Percentiles rank a stretch among this genome's conserved stretches.
phyloP scores from a whole-genome alignment of 768 basidiomycete species.

The Xerocomus spinulosus region DNA sequence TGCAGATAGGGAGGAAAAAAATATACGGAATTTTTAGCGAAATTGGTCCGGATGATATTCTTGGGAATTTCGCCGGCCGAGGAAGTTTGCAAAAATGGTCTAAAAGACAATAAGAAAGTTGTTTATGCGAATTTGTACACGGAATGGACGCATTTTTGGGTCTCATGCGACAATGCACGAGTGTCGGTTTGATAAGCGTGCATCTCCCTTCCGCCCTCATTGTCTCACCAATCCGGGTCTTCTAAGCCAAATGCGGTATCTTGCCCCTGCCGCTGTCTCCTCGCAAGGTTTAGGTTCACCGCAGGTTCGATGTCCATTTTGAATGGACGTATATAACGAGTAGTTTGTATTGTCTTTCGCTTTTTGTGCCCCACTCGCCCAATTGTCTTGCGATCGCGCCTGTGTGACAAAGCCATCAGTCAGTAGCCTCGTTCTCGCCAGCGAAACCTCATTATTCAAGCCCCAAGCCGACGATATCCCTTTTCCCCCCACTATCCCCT shows the following conservation, averaged over 20 bases:
- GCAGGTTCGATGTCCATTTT: conserved; percentile 32
- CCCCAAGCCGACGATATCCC: conserved; percentile 16
- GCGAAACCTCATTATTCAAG: conserved; percentile 41
- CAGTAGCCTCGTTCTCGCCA: conserved; percentile 38
- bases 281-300: conserved; percentile 30
- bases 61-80: conserved; percentile 37
- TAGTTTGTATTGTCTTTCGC: conserved; percentile 50
- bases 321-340: conserved; percentile 48
- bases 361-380: conserved; percentile 57
- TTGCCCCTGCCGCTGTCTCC: conserved; percentile 18
- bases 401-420: conserved; percentile 49
- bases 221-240: conserved; percentile 30
- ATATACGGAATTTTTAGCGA: conserved; percentile 32
- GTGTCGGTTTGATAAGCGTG: conserved; percentile 30
- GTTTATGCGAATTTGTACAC: conserved; percentile 38
- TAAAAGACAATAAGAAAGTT: conserved; percentile 45
- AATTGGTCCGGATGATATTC: conserved; percentile 17
- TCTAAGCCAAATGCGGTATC: conserved; percentile 17
- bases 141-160: conserved; percentile 39
- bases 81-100: conserved; percentile 23
- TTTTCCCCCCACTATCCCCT: conserved; percentile 31
- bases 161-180: conserved; percentile 28
- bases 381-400: conserved; percentile 54
- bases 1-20: conserved; percentile 33
- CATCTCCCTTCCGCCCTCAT: conserved; percentile 27